A percentile compares a stretch with the other conserved stretches of the same genome.
phyloP scores from a whole-genome alignment of 1,284 basidiomycete genomes.

The Trichosporon faecale region DNA sequence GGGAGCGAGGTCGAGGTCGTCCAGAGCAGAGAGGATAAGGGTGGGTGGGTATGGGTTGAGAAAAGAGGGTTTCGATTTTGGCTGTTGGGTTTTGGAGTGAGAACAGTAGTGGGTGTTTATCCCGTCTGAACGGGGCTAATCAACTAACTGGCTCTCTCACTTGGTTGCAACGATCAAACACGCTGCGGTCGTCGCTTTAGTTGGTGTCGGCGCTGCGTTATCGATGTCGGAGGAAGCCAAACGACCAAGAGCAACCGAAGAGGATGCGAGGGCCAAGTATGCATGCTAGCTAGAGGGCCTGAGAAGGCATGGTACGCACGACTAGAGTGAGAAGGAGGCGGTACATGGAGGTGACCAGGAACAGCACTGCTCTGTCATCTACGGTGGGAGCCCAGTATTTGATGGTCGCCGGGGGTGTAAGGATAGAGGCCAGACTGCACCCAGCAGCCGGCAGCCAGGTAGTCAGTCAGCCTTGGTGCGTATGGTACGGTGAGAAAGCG shows the following conservation, averaged over 20 bases:
- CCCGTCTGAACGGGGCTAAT: neutral
- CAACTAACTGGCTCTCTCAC: neutral
- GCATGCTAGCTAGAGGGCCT: neutral
- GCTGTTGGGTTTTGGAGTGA: conserved; percentile 7
- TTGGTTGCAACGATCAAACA: neutral
- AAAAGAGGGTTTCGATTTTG: conserved; percentile 9
- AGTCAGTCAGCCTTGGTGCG: no score
- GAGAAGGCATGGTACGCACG: conserved; percentile 15
- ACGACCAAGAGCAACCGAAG: neutral
- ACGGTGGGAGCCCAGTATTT: neutral
- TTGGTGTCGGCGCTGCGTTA: neutral
- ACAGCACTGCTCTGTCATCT: neutral
- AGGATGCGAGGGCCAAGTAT: conserved; percentile 23
- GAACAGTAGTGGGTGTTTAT: conserved; percentile 3
- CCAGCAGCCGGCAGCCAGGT: neutral
- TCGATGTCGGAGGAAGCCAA: neutral
- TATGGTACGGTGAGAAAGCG: conserved; percentile 1
- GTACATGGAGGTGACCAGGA: neutral
- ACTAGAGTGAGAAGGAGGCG: neutral
- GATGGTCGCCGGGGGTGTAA: neutral
- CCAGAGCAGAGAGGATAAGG: neutral
- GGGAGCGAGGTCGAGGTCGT: neutral
- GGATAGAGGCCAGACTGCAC: neutral
- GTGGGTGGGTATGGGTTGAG: neutral
- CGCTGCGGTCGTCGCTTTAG: neutral